phyloP scores from a whole-genome alignment of 192 early-diverging fungal genomes.

The Phycomyces nitens region DNA sequence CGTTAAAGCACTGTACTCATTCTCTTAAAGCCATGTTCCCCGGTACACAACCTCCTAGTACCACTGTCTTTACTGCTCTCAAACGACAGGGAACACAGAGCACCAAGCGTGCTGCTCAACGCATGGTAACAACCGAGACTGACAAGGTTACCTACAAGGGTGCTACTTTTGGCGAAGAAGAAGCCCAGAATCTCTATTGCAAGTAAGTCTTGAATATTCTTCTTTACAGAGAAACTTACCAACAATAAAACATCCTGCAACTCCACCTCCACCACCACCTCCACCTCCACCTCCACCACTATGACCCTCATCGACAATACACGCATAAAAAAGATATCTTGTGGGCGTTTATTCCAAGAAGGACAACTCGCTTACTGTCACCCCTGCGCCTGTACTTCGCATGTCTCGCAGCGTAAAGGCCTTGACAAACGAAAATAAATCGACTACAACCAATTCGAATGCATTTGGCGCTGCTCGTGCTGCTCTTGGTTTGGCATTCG shows the following conservation, averaged over 20 bases:
- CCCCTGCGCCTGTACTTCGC: constrained; percentile 59
- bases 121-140: constrained; percentile 63
- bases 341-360: constrained; percentile 77
- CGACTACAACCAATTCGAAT: constrained; percentile 7
- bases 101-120: constrained; percentile 35
- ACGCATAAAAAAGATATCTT: constrained; percentile 59
- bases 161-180: constrained; percentile 58
- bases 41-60: constrained; percentile 39
- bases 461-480: constrained; percentile 65
- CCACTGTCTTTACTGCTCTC: constrained; percentile 41
- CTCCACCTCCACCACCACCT: not conserved
- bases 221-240: not conserved
- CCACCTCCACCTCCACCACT: too few species aligned
- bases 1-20: too few species aligned
- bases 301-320: not conserved
- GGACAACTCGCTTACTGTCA: constrained; percentile 54
- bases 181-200: constrained; percentile 41
- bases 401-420: constrained; percentile 71
- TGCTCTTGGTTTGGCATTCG: constrained; percentile 86
- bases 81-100: constrained; percentile 29
- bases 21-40: constrained; percentile 44
- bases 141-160: constrained; percentile 76
- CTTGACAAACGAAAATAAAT: constrained; percentile 38
- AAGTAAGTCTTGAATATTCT: constrained; percentile 28
- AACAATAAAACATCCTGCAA: not conserved